Conservation (phyloP, 2,329 filamentous ascomycete genomes). For the Lachnellula arida region DNA sequence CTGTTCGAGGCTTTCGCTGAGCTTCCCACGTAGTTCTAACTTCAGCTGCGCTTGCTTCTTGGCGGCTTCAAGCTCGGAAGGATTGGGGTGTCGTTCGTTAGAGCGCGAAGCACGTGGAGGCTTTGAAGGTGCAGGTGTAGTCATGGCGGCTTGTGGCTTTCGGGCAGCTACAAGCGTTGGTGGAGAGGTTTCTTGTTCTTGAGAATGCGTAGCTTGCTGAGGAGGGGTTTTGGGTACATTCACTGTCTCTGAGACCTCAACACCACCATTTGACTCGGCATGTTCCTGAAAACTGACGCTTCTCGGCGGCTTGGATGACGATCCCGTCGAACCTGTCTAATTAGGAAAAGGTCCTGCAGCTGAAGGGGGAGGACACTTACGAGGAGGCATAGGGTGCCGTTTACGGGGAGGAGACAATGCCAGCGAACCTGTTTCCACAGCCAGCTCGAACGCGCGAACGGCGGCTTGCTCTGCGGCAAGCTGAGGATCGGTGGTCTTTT, state of each 20-base stretch:
- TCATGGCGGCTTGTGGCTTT: not conserved
- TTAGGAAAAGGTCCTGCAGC: not conserved
- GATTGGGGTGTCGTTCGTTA: not conserved
- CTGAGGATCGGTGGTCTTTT: not conserved
- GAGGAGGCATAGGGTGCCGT: not conserved
- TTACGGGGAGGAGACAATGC: not conserved
- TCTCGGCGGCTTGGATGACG: not conserved
- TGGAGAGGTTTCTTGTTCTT: not conserved
- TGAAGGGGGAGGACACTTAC: not conserved
- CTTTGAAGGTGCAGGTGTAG: not conserved
- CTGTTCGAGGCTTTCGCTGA: not conserved
- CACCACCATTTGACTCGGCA: too few species aligned
- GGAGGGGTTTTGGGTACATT: not conserved
- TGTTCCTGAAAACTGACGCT: not conserved
- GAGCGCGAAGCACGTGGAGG: not conserved
- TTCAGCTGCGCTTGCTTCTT: not conserved
- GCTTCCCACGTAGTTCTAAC: not conserved
- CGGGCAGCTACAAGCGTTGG: not conserved
- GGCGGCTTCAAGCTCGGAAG: not conserved
- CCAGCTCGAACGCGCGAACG: not conserved
- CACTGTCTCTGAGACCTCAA: not conserved
- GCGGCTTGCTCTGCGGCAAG: not conserved
- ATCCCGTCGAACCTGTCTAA: not conserved
- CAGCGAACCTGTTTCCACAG: not conserved
- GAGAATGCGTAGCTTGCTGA: not conserved